Evolutionary conservation across 495 filamentous ascomycete genomes (phyloP).

Genomic region (Margaritispora aquatica): DNA sequence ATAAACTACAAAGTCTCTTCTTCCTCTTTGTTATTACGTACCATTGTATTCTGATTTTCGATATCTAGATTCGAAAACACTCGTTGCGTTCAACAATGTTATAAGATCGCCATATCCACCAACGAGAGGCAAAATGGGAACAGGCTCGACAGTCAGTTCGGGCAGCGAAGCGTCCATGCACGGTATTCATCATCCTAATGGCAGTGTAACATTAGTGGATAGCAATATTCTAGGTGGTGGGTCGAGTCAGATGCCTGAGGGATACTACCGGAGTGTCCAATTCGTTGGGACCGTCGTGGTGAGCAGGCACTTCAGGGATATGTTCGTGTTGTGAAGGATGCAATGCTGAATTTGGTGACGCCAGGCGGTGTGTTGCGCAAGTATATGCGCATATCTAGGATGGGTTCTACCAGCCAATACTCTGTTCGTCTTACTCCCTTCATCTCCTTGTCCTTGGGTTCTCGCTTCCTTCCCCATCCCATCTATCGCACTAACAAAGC

Average conservation of each 20-base stretch:
- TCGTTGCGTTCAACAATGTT: neutral
- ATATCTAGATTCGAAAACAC: too few species aligned
- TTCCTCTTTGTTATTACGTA: too few species aligned
- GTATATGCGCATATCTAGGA: neutral
- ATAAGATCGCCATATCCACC: neutral
- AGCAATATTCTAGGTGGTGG: constrained; percentile 3
- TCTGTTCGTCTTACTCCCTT: neutral
- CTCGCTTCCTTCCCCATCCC: neutral
- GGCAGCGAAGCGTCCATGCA: neutral
- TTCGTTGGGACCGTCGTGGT: constrained; percentile 17
- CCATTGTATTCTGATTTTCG: too few species aligned
- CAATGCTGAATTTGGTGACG: neutral
- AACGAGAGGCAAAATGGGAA: neutral
- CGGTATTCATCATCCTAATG: neutral
- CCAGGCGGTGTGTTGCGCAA: neutral
- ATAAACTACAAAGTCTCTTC: too few species aligned
- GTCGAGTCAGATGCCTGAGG: constrained; percentile 13
- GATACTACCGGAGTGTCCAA: constrained; percentile 15
- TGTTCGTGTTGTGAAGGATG: neutral
- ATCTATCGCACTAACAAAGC: neutral
- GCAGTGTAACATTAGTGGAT: constrained; percentile 11
- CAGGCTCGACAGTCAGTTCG: neutral
- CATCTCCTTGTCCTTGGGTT: too few species aligned
- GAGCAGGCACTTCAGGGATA: neutral
- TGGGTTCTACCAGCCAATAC: neutral